These are phyloP conservation scores for Pichia norvegensis DNA, from an alignment of 1,139 yeast genomes.

Conservation along the genomic window DNA sequence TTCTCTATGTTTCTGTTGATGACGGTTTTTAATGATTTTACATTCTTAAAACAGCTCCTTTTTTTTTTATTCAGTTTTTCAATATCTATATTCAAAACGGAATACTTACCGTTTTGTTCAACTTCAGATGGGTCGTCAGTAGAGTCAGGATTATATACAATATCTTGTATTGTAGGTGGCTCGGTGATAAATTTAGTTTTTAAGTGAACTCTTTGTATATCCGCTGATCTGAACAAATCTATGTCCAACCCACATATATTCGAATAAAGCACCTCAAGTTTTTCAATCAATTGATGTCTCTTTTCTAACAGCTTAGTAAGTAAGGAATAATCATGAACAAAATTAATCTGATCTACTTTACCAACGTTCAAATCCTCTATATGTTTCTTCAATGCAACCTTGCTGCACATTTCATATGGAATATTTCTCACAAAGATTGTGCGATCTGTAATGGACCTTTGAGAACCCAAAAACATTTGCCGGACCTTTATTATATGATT, in stretches of 20 bases:
- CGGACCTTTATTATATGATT: constrained; percentile 66
- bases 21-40: constrained; percentile 36
- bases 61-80: constrained; percentile 19
- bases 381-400: constrained; percentile 41
- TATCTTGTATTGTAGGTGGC: constrained; percentile 13
- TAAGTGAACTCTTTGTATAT: constrained; percentile 12
- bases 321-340: constrained; percentile 49
- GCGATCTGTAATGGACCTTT: constrained; percentile 84
- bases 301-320: constrained; percentile 36
- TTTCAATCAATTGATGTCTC: constrained; percentile 31
- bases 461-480: constrained; percentile 80
- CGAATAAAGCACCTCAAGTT: constrained; percentile 42
- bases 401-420: constrained; percentile 39
- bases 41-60: constrained; percentile 25
- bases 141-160: constrained; percentile 16
- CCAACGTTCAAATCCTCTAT: constrained; percentile 59
- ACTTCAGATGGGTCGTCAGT: neutral
- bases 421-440: constrained; percentile 56
- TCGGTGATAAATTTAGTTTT: constrained; percentile 5
- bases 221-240: constrained; percentile 11
- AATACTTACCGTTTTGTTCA: constrained; percentile 4
- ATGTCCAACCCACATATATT: constrained; percentile 39
- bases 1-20: constrained; percentile 52
- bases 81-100: constrained; percentile 13
- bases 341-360: constrained; percentile 45